Evolutionary conservation across 306 rosid species (phyloP).

Genomic region (Hylodesmum podocarpum): DNA sequence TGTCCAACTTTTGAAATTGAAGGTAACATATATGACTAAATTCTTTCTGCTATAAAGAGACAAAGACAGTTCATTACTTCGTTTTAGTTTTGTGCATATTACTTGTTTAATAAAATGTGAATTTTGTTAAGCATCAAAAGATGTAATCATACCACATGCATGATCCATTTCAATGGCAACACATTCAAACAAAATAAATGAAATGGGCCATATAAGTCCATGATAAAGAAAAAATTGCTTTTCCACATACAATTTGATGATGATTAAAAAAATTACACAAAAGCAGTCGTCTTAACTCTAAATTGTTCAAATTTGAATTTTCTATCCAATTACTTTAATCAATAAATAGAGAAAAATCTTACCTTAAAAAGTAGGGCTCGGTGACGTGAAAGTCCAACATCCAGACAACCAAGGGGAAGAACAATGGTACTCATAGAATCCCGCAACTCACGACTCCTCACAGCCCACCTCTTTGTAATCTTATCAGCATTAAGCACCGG

Average conservation of each 20-base stretch:
- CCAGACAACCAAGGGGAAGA: conserved; percentile 89
- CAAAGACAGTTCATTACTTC: not conserved
- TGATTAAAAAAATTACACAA: conserved; percentile 12
- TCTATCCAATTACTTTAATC: not conserved
- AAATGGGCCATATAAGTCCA: not conserved
- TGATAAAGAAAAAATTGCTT: not conserved
- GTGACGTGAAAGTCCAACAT: conserved; percentile 97
- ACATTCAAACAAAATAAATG: conserved; percentile 22
- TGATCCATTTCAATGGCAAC: conserved; percentile 1
- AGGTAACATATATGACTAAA: conserved; percentile 1
- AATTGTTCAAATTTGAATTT: conserved; percentile 6
- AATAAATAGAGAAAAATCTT: conserved; percentile 18
- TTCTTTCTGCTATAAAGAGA: conserved; percentile 21
- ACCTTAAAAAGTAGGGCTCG: conserved; percentile 97
- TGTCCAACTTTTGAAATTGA: conserved; percentile 1
- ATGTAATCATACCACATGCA: conserved; percentile 4
- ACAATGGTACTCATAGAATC: conserved; percentile 58
- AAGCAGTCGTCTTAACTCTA: not conserved
- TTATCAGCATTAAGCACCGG: conserved; percentile 86
- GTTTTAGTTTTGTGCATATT: not conserved
- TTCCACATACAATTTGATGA: not conserved
- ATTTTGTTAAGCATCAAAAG: conserved; percentile 2
- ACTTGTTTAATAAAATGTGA: conserved; percentile 4
- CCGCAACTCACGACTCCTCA: conserved; percentile 70
- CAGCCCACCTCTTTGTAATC: conserved; percentile 70